Percentiles rank a stretch among this genome's conserved stretches.
Evolutionary conservation across 768 basidiomycete species (phyloP).

Genomic region (Krasilnikovozyma curviuscula): DNA sequence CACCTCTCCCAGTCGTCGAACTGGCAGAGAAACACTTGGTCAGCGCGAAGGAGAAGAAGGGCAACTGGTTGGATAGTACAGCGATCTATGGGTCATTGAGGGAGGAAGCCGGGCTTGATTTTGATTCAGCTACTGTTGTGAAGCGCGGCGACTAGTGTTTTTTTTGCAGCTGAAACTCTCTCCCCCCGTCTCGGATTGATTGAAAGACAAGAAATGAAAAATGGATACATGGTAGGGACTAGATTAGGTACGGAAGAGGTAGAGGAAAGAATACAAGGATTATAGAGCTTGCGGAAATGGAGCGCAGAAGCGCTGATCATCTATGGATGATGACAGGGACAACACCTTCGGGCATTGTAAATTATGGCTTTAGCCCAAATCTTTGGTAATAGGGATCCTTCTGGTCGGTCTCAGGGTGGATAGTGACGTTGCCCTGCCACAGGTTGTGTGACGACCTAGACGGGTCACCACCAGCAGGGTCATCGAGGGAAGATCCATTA

Average conservation of each 20-base stretch:
- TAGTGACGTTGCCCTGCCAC: constrained; percentile 65
- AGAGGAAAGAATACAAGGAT: no score
- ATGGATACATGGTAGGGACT: no score
- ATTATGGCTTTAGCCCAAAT: no score
- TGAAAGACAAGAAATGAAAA: no score
- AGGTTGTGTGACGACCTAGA: constrained; percentile 62
- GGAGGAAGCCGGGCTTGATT: not conserved
- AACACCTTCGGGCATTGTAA: no score
- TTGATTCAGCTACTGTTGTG: not conserved
- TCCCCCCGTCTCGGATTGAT: no score
- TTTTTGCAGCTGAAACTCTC: no score
- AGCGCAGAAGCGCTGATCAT: no score
- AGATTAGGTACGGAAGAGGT: no score
- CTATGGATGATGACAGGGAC: no score
- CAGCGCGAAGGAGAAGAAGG: not conserved
- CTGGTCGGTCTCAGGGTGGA: constrained; percentile 63
- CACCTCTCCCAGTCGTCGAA: not conserved
- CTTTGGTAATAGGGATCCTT: constrained; percentile 34
- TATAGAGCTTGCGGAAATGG: no score
- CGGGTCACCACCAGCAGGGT: constrained; percentile 57
- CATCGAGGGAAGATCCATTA: constrained; percentile 35
- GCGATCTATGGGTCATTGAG: constrained; percentile 1
- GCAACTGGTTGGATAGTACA: not conserved
- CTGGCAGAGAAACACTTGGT: not conserved
- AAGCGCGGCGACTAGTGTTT: no score